Base-by-base conservation (phyloP, 2,329 filamentous ascomycete genomes). In the Phyllosticta ampelicida region DNA sequence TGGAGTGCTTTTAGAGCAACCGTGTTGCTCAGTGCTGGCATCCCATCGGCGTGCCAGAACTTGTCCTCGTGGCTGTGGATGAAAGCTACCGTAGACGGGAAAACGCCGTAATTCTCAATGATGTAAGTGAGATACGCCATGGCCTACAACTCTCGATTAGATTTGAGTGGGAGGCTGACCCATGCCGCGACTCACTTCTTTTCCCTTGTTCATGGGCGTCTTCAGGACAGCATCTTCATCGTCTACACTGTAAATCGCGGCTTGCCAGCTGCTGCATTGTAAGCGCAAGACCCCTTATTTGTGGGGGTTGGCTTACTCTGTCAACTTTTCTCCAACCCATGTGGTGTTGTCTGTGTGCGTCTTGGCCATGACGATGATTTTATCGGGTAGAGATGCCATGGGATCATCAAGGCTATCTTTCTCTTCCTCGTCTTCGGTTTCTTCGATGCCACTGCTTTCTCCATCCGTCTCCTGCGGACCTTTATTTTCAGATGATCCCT, bases 1-100 rank as follows among this genome's bases (percentile, higher is more conserved):
- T 71, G 68, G 11, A 76, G 65, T 44, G 65, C 65, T 11, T 62
- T 48, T 3, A 67, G 58, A 1, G 56, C 51, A 26, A 28, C 29
- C 56, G 50, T 54, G 52, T 59, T 54, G 18, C 56, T 54, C 19
- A 51, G 19, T 6, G 51, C 56, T 9, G 56, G 56, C 44, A 61
- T 59, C 1, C 48, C 60, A 4, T 62, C 59, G 9, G 56, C 56
- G 29, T 63, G 58, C 53, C 59, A 63, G 51, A 59, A 63, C 1
- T 56, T 49, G 11, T 53, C 60, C 10, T 55, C 50, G 50, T 64
- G 61, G 48, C 54, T 55, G 53, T 64, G 61, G 6, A 68, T 53
- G 52, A 68, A 66, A 0, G 66, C 60, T 1, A 66, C 59, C 2
- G 59, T 64, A 20, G 58, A 52, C 18, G 63, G 61, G 8, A 65